Evolutionary conservation across 306 rosid genomes (phyloP).

Genomic region (Quercus cerris): DNA sequence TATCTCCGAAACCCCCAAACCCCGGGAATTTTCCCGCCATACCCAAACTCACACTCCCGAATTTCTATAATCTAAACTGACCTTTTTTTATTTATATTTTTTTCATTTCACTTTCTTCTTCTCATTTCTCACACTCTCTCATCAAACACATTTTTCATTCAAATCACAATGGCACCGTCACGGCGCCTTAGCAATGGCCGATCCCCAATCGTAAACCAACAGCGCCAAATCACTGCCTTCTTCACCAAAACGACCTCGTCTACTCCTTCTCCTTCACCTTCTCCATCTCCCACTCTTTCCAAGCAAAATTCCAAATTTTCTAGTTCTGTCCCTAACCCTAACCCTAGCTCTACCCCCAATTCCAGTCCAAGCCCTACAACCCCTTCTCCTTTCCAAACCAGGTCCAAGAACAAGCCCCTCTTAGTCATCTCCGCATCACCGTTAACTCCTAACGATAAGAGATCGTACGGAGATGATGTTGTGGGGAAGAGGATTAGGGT

Average conservation of each 20-base stretch:
- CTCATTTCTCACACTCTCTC: background rate
- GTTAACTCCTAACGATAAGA: slow-evolving; percentile 9
- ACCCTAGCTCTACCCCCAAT: slow-evolving; percentile 13
- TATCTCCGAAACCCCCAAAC: too few species aligned
- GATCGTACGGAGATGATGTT: slow-evolving; percentile 35
- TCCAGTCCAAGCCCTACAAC: slow-evolving; percentile 35
- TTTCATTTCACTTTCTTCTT: background rate
- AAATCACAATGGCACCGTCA: slow-evolving; percentile 43
- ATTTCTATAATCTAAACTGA: too few species aligned
- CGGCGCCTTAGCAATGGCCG: slow-evolving; percentile 73
- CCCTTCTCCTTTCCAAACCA: slow-evolving; percentile 60
- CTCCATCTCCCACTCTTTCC: slow-evolving; percentile 16
- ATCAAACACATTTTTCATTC: background rate
- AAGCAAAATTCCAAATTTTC: slow-evolving; percentile 17
- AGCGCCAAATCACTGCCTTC: slow-evolving; percentile 86
- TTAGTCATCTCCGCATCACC: slow-evolving; percentile 47
- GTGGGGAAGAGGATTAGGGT: slow-evolving; percentile 74
- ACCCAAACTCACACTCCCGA: too few species aligned
- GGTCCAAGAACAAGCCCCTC: slow-evolving; percentile 40
- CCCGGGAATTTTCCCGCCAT: too few species aligned
- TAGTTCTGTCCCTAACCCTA: background rate
- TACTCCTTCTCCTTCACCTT: background rate
- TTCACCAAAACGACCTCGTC: slow-evolving; percentile 56
- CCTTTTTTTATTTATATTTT: too few species aligned
- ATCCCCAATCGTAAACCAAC: slow-evolving; percentile 71